Conservation (phyloP, 73 alveolate genomes). For the Paramecium bursaria region DNA sequence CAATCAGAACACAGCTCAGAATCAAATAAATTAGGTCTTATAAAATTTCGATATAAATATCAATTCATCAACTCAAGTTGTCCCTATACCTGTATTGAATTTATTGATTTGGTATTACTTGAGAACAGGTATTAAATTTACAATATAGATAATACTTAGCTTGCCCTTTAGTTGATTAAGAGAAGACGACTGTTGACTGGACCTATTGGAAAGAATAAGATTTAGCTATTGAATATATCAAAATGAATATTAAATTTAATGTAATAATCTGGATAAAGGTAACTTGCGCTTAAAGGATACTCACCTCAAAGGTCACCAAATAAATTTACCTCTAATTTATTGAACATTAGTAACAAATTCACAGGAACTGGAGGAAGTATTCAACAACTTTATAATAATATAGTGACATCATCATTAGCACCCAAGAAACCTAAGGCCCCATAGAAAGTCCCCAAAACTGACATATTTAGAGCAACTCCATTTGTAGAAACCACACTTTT, state of each 20-base stretch:
- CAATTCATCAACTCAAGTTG: background rate
- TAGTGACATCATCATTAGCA: constrained; percentile 68
- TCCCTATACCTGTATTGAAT: constrained; percentile 35
- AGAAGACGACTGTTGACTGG: constrained; percentile 52
- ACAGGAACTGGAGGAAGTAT: constrained; percentile 73
- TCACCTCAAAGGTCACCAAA: constrained; percentile 54
- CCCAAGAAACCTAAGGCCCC: constrained; percentile 63
- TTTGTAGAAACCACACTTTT: constrained; percentile 72
- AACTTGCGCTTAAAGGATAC: constrained; percentile 48
- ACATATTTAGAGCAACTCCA: constrained; percentile 64
- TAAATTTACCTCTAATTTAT: constrained; percentile 59
- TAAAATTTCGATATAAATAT: background rate
- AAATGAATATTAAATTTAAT: too few species aligned
- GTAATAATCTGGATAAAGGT: too few species aligned
- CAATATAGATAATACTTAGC: background rate
- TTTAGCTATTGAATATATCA: constrained; percentile 55
- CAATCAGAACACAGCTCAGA: constrained; percentile 22
- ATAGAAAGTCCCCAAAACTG: constrained; percentile 63
- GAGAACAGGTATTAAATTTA: constrained; percentile 15
- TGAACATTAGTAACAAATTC: constrained; percentile 64
- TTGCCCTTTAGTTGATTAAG: constrained; percentile 9
- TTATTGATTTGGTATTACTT: constrained; percentile 47
- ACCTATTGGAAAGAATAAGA: constrained; percentile 44
- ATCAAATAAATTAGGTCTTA: background rate
- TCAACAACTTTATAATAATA: background rate